Conservation (phyloP, 495 filamentous ascomycete genomes). For the Penicillium antarcticum region DNA sequence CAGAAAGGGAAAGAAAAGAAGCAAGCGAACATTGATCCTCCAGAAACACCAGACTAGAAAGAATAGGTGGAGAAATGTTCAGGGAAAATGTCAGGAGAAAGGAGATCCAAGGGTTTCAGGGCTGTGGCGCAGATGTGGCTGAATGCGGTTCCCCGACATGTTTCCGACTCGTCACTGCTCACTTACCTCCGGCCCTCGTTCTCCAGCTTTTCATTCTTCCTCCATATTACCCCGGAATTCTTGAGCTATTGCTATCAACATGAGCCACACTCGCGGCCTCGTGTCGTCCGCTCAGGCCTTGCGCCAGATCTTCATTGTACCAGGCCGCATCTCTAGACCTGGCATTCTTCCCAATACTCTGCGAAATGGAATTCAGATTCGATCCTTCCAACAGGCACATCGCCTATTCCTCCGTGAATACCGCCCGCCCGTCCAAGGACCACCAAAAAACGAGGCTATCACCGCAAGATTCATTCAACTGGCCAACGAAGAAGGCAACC, state of each 20-base stretch:
- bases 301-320: constrained; percentile 32
- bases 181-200: too few species aligned
- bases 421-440: constrained; percentile 6
- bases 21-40: constrained; percentile 31
- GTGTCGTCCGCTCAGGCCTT: constrained; percentile 37
- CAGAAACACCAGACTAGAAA: constrained; percentile 22
- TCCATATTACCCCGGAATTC: background rate
- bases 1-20: background rate
- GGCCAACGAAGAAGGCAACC: constrained; percentile 46
- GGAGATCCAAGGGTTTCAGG: constrained; percentile 23
- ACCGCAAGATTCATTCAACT: constrained; percentile 47
- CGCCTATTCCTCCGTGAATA: constrained; percentile 5
- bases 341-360: constrained; percentile 9
- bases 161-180: constrained; percentile 2
- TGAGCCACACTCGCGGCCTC: constrained; percentile 40
- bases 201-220: background rate
- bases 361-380: constrained; percentile 8
- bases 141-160: constrained; percentile 15
- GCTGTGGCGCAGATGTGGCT: constrained; percentile 28
- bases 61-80: constrained; percentile 7
- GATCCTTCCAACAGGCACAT: constrained; percentile 10
- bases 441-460: constrained; percentile 54
- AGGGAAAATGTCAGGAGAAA: constrained; percentile 20
- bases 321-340: constrained; percentile 15
- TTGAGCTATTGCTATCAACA: constrained; percentile 6